Evolutionary conservation across 169 alveolate genomes (phyloP).

Genomic region (Plasmodium berghei): DNA sequence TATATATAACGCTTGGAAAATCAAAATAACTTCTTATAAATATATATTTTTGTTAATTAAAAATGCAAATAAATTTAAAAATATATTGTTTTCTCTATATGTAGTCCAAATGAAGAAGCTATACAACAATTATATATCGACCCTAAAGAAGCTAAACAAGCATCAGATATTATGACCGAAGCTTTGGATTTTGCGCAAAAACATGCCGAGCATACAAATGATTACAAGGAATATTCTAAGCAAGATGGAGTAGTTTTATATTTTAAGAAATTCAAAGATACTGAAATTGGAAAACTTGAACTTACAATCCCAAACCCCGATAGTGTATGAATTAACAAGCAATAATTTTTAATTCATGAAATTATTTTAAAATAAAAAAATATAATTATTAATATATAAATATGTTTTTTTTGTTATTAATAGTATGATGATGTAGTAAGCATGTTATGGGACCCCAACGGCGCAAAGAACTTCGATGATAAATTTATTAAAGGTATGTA

Average conservation of each 20-base stretch:
- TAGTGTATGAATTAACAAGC: slow-evolving; percentile 23
- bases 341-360: not conserved
- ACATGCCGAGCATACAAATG: slow-evolving; percentile 9
- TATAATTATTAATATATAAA: not conserved
- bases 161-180: slow-evolving; percentile 23
- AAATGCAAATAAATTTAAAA: too few species aligned
- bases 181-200: slow-evolving; percentile 7
- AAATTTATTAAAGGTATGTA: slow-evolving; percentile 52
- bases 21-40: too few species aligned
- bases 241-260: slow-evolving; percentile 18
- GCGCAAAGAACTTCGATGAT: slow-evolving; percentile 44
- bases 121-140: too few species aligned
- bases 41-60: too few species aligned
- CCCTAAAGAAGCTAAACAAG: slow-evolving; percentile 36
- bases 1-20: too few species aligned
- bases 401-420: slow-evolving; percentile 7
- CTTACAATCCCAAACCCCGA: slow-evolving; percentile 16
- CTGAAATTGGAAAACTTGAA: slow-evolving; percentile 57
- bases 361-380: not conserved
- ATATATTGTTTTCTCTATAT: too few species aligned
- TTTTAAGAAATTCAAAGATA: slow-evolving; percentile 45
- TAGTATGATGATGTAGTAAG: slow-evolving; percentile 42
- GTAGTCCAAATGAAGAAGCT: too few species aligned
- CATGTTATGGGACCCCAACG: slow-evolving; percentile 52
- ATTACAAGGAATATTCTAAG: slow-evolving; percentile 15